Base-by-base conservation (phyloP, 2,329 filamentous ascomycete species). In the Elsinoe arachidis region DNA sequence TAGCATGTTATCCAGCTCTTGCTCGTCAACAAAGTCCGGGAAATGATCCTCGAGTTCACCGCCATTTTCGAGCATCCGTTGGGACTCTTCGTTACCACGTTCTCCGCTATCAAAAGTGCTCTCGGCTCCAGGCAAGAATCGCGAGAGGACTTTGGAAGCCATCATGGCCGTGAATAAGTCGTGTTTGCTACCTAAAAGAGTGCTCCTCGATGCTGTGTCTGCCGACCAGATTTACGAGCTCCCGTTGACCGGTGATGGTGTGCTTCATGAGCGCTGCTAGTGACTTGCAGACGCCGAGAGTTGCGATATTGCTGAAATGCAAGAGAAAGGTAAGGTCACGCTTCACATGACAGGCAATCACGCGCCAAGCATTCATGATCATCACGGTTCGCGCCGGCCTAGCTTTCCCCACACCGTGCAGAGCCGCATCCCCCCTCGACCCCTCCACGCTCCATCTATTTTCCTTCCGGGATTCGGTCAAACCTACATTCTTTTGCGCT, bases 1-100 rank as follows among this genome's bases (percentile, higher is more conserved):
- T 21, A 83, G 71, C 51, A 81, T 73, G 52, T 79, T 75, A 58
- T 82, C 78, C 23, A 83, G 74, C 64, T 83, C 79, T 44, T 80
- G 75, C 52, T 80, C 78, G 61, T 79, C 77, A 61, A 83, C 79
- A 37, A 79, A 74, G 57, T 81, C 78, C 61, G 78, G 77, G 63
- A 80, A 82, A 38, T 72, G 72, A 34, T 59, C 58, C 2, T 44
- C 12, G 76, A 66, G 61, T 75, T 78, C 68, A 76, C 76, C 62
- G 78, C 76, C 60, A 77, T 77, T 54, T 73, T 73, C 69, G 79
- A 71, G 14, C 73, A 78, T 44, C 72, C 75, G 57, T 70, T 72
- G 59, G 74, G 73, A 63, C 76, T 74, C 52, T 72, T 60, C 47
- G 15, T 41, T 41, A 30, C 56, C 49, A 7, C 46, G 67, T 75